These are phyloP conservation scores for Hyaloscypha bicolor DNA, from an alignment of 495 filamentous ascomycete species.

Conservation along the genomic window DNA sequence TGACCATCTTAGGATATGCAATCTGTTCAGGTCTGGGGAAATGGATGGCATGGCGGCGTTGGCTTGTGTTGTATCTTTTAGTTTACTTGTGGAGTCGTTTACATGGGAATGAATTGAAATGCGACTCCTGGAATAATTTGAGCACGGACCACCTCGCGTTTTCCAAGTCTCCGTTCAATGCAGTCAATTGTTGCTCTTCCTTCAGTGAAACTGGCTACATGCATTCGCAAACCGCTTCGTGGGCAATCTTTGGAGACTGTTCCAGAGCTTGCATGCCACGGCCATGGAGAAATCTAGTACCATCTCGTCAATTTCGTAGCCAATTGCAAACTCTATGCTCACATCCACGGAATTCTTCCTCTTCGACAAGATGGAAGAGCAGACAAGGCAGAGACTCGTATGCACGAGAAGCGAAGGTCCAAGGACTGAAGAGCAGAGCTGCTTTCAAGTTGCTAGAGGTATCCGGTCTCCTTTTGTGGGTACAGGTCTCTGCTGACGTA, in stretches of 20 bases:
- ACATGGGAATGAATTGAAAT: neutral
- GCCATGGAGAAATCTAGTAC: neutral
- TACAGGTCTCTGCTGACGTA: constrained; percentile 13
- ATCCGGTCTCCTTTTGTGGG: constrained; percentile 8
- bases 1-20: neutral
- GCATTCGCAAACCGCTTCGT: constrained; percentile 26
- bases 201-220: constrained; percentile 13
- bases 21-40: neutral
- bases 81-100: neutral
- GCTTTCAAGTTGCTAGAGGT: constrained; percentile 91
- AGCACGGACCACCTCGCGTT: constrained; percentile 10
- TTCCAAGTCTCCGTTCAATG: neutral
- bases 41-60: constrained; percentile 1
- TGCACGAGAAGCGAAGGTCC: constrained; percentile 69
- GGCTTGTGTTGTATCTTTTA: neutral
- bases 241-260: constrained; percentile 11
- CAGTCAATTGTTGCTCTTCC: neutral
- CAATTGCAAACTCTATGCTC: neutral
- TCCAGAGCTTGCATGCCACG: neutral
- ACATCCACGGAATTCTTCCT: constrained; percentile 47
- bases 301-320: neutral
- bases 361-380: constrained; percentile 78
- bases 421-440: constrained; percentile 82
- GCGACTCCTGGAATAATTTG: neutral
- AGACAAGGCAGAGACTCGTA: constrained; percentile 75